phyloP scores from a whole-genome alignment of 1,284 basidiomycete species.

The Trichosporon ovoides region DNA sequence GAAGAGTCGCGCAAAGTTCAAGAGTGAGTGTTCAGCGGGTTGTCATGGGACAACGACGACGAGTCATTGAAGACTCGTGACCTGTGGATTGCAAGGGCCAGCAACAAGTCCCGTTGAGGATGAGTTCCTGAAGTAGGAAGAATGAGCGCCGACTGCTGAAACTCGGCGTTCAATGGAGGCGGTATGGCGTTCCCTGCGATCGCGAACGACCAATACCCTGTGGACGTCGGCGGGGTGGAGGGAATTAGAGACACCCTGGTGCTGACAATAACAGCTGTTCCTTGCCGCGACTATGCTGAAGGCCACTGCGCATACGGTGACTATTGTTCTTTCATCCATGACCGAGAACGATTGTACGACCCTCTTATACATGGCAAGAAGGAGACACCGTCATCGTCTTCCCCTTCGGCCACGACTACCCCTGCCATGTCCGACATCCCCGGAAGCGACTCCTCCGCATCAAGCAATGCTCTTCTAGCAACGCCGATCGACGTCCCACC shows the following conservation, averaged over 20 bases:
- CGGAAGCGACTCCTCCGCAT: neutral
- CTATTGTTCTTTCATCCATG: constrained; percentile 48
- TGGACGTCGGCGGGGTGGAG: neutral
- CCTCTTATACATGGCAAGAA: constrained; percentile 10
- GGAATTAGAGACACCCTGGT: neutral
- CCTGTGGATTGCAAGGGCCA: no score
- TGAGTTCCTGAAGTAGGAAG: no score
- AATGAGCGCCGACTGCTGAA: neutral
- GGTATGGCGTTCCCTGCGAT: no score
- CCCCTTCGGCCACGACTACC: constrained; percentile 8
- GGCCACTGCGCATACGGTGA: constrained; percentile 45
- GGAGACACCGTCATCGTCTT: constrained; percentile 15
- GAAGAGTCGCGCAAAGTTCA: constrained; percentile 42
- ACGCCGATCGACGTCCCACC: neutral
- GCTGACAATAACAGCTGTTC: constrained; percentile 32
- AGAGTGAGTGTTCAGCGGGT: constrained; percentile 37
- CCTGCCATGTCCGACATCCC: constrained; percentile 9
- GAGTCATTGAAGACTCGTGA: no score
- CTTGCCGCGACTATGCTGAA: constrained; percentile 41
- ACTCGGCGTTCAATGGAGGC: no score
- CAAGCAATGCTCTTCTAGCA: neutral
- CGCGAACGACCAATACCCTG: no score
- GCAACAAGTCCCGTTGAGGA: no score
- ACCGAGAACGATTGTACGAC: constrained; percentile 16
- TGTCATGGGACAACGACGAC: no score